Evolutionary conservation across 2,329 filamentous ascomycete genomes (phyloP).

Genomic region (Cladorrhinum sp.): DNA sequence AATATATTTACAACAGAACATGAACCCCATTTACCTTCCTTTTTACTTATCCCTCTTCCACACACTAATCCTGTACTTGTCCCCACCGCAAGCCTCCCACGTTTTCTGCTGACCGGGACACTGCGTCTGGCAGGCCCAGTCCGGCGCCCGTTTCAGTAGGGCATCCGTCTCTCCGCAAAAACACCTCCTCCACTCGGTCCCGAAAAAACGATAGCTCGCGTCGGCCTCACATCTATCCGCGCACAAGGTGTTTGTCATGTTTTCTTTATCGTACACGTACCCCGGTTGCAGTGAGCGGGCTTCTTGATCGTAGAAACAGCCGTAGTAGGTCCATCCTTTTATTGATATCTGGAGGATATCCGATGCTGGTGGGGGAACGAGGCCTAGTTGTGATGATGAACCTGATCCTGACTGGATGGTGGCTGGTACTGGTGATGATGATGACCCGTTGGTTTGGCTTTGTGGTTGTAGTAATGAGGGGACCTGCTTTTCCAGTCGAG

Average conservation of each 20-base stretch:
- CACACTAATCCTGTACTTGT: background rate
- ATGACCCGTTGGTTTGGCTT: background rate
- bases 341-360: background rate
- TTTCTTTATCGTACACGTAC: background rate
- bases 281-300: background rate
- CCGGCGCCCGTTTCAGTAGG: constrained; percentile 2
- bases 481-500: background rate
- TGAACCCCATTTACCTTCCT: no score
- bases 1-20: no score
- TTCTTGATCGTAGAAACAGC: constrained; percentile 3
- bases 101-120: constrained; percentile 1
- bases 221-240: background rate
- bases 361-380: background rate
- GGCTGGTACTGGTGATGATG: background rate
- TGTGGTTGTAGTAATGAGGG: background rate
- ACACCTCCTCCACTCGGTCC: background rate
- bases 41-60: background rate
- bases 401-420: background rate
- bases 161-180: background rate
- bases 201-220: background rate
- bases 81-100: constrained; percentile 3
- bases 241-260: constrained; percentile 4
- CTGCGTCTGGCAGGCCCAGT: constrained; percentile 1
- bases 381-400: background rate
- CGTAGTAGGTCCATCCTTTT: background rate